Evolutionary conservation across 176 grass and related monocot genomes (phyloP).

Genomic region (Avena eriantha): DNA sequence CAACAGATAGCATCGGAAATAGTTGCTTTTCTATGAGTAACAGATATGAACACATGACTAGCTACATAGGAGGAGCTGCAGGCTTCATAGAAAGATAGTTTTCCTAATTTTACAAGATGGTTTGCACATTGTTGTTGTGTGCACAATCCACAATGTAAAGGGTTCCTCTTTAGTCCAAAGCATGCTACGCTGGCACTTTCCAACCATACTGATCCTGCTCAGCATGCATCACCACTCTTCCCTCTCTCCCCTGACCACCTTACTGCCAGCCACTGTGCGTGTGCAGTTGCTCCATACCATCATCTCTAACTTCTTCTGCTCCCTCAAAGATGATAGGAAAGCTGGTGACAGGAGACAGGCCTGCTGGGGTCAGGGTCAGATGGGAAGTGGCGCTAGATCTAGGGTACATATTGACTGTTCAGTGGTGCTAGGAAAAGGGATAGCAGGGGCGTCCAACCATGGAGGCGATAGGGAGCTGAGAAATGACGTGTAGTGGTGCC

Average conservation of each 20-base stretch:
- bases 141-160: background rate
- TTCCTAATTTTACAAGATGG: constrained; percentile 2
- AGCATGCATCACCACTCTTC: background rate
- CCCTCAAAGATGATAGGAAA: background rate
- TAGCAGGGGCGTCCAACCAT: background rate
- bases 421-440: background rate
- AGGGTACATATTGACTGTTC: background rate
- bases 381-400: background rate
- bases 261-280: background rate
- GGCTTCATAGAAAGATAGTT: constrained; percentile 10
- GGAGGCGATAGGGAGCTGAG: background rate
- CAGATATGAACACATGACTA: constrained; percentile 7
- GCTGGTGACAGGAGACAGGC: constrained; percentile 2
- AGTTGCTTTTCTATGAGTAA: background rate
- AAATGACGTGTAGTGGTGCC: background rate
- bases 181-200: background rate
- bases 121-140: background rate
- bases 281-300: background rate
- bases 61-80: background rate
- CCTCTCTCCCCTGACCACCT: background rate
- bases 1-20: constrained; percentile 22
- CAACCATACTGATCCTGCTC: background rate
- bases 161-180: constrained; percentile 1
- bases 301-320: background rate
- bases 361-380: background rate